These are phyloP conservation scores for Paramecium biaurelia DNA, from an alignment of 73 alveolate genomes.

Conservation along the genomic window DNA sequence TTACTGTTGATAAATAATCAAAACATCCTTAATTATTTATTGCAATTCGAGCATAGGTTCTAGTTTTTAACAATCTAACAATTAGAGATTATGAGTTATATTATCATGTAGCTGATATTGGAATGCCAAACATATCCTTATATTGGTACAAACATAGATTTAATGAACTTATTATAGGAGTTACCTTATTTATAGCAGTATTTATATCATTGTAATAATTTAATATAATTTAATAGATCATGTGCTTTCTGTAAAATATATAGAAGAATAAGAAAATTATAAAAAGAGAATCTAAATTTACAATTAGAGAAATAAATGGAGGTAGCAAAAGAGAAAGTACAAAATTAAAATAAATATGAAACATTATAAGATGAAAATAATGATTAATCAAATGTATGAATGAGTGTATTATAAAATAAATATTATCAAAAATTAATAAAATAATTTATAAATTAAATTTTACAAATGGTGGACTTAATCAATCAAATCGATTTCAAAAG, in stretches of 20 bases:
- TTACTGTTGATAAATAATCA: neutral
- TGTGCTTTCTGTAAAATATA: constrained; percentile 9
- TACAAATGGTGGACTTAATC: neutral
- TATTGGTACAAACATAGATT: constrained; percentile 41
- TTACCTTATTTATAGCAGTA: neutral
- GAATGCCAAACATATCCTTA: neutral
- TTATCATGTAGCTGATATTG: neutral
- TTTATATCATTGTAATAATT: neutral
- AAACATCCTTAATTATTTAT: neutral
- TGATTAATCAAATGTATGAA: neutral
- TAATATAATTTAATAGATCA: neutral
- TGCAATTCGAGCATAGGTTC: neutral
- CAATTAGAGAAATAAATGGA: neutral
- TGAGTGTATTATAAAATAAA: neutral
- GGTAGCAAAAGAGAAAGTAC: neutral
- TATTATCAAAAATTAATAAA: neutral
- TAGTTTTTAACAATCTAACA: neutral
- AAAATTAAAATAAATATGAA: neutral
- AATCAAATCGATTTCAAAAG: constrained; percentile 21
- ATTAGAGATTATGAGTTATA: neutral
- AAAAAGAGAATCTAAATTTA: neutral
- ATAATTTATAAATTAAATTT: neutral
- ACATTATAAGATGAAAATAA: neutral
- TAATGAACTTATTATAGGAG: neutral
- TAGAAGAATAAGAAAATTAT: neutral